These are phyloP conservation scores for Pseudogymnoascus sp. DNA, from an alignment of 2,329 filamentous ascomycete genomes.

Conservation along the genomic window DNA sequence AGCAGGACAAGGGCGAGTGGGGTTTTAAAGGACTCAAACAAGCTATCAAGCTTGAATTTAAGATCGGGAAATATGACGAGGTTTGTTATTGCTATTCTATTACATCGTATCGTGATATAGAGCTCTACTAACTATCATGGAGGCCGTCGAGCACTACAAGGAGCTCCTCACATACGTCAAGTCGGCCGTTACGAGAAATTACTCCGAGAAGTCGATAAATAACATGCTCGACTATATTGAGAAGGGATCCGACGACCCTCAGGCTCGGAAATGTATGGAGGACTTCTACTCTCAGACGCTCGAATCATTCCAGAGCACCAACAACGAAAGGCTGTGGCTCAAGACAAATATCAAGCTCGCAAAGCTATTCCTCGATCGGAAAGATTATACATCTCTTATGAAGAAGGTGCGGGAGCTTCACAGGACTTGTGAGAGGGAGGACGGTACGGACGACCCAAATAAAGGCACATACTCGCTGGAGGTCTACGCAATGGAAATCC, in stretches of 20 bases:
- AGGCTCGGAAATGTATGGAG: slow-evolving; percentile 77
- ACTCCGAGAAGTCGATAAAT: slow-evolving; percentile 98
- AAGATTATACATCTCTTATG: slow-evolving; percentile 72
- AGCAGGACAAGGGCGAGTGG: slow-evolving; percentile 84
- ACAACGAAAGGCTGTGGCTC: slow-evolving; percentile 94
- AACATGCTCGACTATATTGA: slow-evolving; percentile 98
- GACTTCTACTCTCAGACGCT: slow-evolving; percentile 92
- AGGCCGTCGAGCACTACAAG: slow-evolving; percentile 88
- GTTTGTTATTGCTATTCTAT: slow-evolving; percentile 36
- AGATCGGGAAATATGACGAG: slow-evolving; percentile 78
- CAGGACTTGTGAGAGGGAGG: slow-evolving; percentile 76
- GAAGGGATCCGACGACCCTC: slow-evolving; percentile 65
- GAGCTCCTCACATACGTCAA: slow-evolving; percentile 97
- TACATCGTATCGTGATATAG: not conserved
- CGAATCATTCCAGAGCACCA: slow-evolving; percentile 90
- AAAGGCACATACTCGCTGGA: slow-evolving; percentile 96
- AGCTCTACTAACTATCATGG: not conserved
- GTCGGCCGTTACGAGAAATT: slow-evolving; percentile 92
- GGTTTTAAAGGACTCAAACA: slow-evolving; percentile 98
- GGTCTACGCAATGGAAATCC: slow-evolving; percentile 93
- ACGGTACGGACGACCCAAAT: slow-evolving; percentile 83
- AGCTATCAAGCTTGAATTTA: slow-evolving; percentile 95
- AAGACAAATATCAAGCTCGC: slow-evolving; percentile 98
- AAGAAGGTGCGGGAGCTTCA: slow-evolving; percentile 86
- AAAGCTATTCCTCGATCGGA: slow-evolving; percentile 82